These are phyloP conservation scores for Erythrobasidium yunnanense DNA, from an alignment of 768 basidiomycete species.

Conservation along the genomic window DNA sequence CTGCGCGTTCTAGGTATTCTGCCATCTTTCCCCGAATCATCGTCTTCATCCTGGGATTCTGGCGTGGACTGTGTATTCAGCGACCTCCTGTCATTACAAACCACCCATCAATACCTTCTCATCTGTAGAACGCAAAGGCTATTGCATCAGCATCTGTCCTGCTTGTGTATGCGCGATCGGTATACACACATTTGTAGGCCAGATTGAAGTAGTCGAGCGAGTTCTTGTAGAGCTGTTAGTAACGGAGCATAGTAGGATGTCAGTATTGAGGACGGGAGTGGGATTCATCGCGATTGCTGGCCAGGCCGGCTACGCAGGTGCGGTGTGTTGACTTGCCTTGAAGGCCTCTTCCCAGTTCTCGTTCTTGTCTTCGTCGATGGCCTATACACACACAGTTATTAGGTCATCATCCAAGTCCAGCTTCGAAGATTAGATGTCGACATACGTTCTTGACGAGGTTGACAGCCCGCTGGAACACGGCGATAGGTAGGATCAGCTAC, in stretches of 20 bases:
- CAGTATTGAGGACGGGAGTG: too few species aligned
- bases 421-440: neutral
- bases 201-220: conserved; percentile 97
- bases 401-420: neutral
- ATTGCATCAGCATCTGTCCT: conserved; percentile 9
- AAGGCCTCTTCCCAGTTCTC: conserved; percentile 89
- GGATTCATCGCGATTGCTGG: too few species aligned
- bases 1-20: conserved; percentile 84
- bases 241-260: conserved; percentile 26
- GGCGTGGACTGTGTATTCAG: conserved; percentile 53
- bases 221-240: conserved; percentile 63
- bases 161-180: neutral
- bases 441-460: neutral
- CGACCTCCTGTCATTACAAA: neutral
- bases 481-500: neutral
- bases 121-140: neutral
- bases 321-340: too few species aligned
- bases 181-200: conserved; percentile 65
- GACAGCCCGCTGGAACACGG: neutral
- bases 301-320: too few species aligned
- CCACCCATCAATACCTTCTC: neutral
- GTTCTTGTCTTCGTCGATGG: conserved; percentile 57
- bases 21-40: conserved; percentile 77
- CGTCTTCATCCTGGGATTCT: conserved; percentile 81
- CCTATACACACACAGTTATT: neutral